These are phyloP conservation scores for Cladosporium sphaerospermum DNA, from an alignment of 2,329 filamentous ascomycete species.

Conservation along the genomic window DNA sequence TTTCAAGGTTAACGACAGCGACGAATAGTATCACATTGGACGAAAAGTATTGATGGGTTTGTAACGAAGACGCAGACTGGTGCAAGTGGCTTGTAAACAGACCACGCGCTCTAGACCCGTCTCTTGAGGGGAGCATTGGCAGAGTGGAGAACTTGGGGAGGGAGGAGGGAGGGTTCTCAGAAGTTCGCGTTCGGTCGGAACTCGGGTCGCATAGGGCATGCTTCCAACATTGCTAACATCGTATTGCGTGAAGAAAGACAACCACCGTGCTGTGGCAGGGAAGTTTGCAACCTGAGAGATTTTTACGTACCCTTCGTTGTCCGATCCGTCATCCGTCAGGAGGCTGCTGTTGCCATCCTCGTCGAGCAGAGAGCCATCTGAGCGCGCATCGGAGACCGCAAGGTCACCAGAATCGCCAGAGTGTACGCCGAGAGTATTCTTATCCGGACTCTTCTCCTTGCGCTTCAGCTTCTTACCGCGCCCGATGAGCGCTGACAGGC, in stretches of 20 bases:
- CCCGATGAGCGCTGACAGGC: slow-evolving; percentile 45
- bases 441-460: slow-evolving; percentile 18
- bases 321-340: slow-evolving; percentile 47
- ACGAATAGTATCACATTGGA: background rate
- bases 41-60: background rate
- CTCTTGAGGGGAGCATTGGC: slow-evolving; percentile 9
- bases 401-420: slow-evolving; percentile 18
- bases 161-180: background rate
- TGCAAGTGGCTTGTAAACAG: slow-evolving; percentile 1
- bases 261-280: background rate
- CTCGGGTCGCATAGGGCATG: background rate
- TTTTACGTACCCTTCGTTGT: slow-evolving; percentile 32
- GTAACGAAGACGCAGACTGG: too few species aligned
- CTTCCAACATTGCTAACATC: background rate
- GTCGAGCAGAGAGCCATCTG: slow-evolving; percentile 32
- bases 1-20: background rate
- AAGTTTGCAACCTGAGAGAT: background rate
- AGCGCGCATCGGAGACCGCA: slow-evolving; percentile 17
- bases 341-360: slow-evolving; percentile 45
- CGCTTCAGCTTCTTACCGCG: slow-evolving; percentile 22
- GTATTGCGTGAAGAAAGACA: background rate
- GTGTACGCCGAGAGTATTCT: slow-evolving; percentile 32
- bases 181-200: slow-evolving; percentile 9
- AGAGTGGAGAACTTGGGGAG: background rate
- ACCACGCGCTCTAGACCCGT: background rate